A percentile compares a stretch with the other conserved stretches of the same genome.
phyloP scores from a whole-genome alignment of 169 alveolate genomes.

The Plasmodium adleri region DNA sequence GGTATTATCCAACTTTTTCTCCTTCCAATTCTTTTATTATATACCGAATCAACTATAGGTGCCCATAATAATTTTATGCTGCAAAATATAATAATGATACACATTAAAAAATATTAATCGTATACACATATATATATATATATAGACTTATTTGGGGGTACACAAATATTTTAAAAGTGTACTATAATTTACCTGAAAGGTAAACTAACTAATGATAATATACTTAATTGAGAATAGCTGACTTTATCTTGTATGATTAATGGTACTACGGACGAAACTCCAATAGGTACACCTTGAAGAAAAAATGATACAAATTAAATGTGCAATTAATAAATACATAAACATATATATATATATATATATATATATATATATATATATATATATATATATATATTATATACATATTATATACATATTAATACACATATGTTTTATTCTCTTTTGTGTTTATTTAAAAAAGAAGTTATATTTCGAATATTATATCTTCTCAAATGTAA shows the following conservation, averaged over 20 bases:
- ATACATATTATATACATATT: neutral
- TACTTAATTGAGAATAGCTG: constrained; percentile 86
- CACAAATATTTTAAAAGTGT: too few relatives aligned
- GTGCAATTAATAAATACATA: neutral
- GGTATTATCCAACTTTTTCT: constrained; percentile 96
- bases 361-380: constrained; percentile 6
- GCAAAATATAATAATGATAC: constrained; percentile 33
- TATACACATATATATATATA: neutral
- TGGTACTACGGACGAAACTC: constrained; percentile 87
- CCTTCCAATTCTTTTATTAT: constrained; percentile 88
- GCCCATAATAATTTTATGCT: constrained; percentile 95
- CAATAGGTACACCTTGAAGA: constrained; percentile 90
- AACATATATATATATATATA: constrained; percentile 13
- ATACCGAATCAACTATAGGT: constrained; percentile 93
- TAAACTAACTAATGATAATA: constrained; percentile 81
- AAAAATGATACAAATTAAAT: neutral
- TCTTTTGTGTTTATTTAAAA: too few relatives aligned
- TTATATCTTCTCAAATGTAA: neutral
- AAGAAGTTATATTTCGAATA: neutral
- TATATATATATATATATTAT: constrained; percentile 6
- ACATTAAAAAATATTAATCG: neutral
- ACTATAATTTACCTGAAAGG: constrained; percentile 82
- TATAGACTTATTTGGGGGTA: neutral
- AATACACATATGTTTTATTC: neutral
- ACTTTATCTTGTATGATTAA: constrained; percentile 86